phyloP scores from a whole-genome alignment of 768 basidiomycete genomes.

The Favolaschia claudopus region DNA sequence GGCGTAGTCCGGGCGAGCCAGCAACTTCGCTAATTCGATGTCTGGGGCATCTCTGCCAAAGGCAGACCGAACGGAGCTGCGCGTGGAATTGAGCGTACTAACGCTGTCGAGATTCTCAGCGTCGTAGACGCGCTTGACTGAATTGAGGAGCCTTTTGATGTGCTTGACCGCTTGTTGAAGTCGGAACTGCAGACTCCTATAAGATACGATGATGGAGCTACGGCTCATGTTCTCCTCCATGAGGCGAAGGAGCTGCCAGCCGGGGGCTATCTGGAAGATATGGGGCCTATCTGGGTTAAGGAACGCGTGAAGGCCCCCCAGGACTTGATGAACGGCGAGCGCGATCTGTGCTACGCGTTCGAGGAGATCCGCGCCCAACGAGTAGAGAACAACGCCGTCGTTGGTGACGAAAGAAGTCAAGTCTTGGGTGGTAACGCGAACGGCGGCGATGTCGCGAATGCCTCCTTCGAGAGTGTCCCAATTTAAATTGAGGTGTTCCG shows the following conservation, averaged over 20 bases:
- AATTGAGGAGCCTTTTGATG: not conserved
- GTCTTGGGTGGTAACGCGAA: not conserved
- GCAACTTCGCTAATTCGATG: not conserved
- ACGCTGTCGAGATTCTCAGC: not conserved
- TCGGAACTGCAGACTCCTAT: not conserved
- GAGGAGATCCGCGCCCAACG: not conserved
- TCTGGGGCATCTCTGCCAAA: not conserved
- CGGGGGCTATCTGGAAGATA: not conserved
- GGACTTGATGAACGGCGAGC: not conserved
- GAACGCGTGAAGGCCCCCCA: not conserved
- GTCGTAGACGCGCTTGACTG: not conserved
- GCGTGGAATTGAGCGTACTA: not conserved
- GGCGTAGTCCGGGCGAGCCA: not conserved
- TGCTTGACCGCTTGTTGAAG: not conserved
- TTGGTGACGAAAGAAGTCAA: not conserved
- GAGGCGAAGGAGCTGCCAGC: not conserved
- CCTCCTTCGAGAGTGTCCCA: not conserved
- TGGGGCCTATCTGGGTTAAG: accelerated
- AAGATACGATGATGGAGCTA: not conserved
- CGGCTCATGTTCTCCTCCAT: conserved; percentile 1
- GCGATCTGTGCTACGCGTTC: not conserved
- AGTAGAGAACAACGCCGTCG: not conserved
- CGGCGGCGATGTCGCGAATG: not conserved
- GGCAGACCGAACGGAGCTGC: not conserved
- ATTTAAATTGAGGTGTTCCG: not conserved